A percentile compares a stretch with the other conserved stretches of the same genome.
phyloP scores from a whole-genome alignment of 2,329 filamentous ascomycete genomes.

The Fusarium annulatum region DNA sequence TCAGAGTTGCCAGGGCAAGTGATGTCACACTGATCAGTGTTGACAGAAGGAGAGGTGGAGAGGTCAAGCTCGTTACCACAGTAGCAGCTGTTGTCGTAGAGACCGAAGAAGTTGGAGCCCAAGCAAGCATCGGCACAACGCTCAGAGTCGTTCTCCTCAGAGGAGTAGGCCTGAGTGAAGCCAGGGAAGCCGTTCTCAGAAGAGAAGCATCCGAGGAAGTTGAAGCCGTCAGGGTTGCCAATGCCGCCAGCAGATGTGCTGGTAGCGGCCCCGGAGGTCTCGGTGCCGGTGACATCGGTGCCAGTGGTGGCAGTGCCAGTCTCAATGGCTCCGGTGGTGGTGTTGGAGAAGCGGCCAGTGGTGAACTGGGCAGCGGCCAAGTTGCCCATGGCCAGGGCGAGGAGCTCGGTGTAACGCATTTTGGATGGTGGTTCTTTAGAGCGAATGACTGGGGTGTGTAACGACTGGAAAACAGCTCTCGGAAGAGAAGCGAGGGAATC shows the following conservation, averaged over 20 bases:
- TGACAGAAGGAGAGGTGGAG: conserved; percentile 7
- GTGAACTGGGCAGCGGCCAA: conserved; percentile 43
- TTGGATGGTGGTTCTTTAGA: conserved; percentile 28
- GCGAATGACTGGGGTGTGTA: conserved; percentile 43
- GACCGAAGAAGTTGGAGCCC: conserved; percentile 42
- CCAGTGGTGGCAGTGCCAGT: conserved; percentile 4
- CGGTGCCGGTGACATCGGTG: conserved; percentile 1
- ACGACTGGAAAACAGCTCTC: conserved; percentile 45
- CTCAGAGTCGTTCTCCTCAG: conserved; percentile 27
- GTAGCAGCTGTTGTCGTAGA: conserved; percentile 46
- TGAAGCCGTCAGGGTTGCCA: conserved; percentile 31
- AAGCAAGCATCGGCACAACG: conserved; percentile 42
- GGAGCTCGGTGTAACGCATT: conserved; percentile 47
- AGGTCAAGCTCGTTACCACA: conserved; percentile 41
- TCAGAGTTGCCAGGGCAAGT: conserved; percentile 44
- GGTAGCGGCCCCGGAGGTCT: background rate
- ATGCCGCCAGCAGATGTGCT: conserved; percentile 8
- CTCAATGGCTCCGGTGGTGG: background rate
- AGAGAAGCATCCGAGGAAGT: conserved; percentile 45
- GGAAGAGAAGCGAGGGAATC: conserved; percentile 47
- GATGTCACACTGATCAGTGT: conserved; percentile 40
- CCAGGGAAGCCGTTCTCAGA: conserved; percentile 44
- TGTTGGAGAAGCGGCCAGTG: conserved; percentile 22
- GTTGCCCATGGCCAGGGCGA: conserved; percentile 48
- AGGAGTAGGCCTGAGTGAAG: conserved; percentile 33